phyloP scores from a whole-genome alignment of 2,329 filamentous ascomycete genomes.

The Paracamarosporium sp. region DNA sequence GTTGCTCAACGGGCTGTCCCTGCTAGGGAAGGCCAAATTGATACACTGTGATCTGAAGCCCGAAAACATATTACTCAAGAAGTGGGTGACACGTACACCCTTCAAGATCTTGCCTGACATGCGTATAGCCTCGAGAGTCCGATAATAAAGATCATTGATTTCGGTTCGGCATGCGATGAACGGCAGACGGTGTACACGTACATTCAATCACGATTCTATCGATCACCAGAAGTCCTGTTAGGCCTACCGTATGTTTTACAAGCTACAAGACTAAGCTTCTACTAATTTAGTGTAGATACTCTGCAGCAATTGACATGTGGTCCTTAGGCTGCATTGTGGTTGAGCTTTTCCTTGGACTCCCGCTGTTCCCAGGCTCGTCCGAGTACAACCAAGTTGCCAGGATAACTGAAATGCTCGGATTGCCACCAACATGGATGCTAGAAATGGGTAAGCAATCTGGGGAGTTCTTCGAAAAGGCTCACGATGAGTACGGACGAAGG shows the following conservation, averaged over 20 bases:
- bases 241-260: constrained; percentile 70
- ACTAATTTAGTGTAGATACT: constrained; percentile 65
- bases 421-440: constrained; percentile 98
- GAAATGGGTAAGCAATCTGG: constrained; percentile 98
- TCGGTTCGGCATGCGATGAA: constrained; percentile 97
- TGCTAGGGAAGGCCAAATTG: constrained; percentile 93
- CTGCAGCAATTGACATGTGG: constrained; percentile 99
- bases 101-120: constrained; percentile 14
- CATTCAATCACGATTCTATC: constrained; percentile 97
- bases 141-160: constrained; percentile 99
- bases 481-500: constrained; percentile 90
- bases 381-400: constrained; percentile 98
- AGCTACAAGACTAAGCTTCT: not conserved
- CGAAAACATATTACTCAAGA: constrained; percentile 97
- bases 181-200: constrained; percentile 99
- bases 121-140: constrained; percentile 80
- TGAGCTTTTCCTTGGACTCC: constrained; percentile 92
- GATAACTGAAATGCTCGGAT: constrained; percentile 97
- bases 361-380: constrained; percentile 93
- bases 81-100: constrained; percentile 57
- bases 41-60: constrained; percentile 99
- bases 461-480: constrained; percentile 93
- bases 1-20: constrained; percentile 85
- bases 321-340: constrained; percentile 98
- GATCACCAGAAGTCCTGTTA: constrained; percentile 94